Evolutionary conservation across 2,329 filamentous ascomycete species (phyloP).

Genomic region (Mycogone perniciosa): DNA sequence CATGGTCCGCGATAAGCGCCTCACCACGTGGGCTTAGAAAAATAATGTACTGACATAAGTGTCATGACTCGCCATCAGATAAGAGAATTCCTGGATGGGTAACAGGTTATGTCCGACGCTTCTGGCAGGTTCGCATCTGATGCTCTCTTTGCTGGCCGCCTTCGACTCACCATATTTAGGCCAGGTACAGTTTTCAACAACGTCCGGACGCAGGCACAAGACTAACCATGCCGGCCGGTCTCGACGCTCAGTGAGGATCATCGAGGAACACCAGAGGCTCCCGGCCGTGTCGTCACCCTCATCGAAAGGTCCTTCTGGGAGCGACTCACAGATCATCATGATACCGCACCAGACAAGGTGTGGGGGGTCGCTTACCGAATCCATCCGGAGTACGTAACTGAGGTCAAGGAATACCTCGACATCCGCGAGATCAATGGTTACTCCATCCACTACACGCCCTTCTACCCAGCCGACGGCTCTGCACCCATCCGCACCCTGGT

Average conservation of each 20-base stretch:
- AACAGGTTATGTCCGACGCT: constrained; percentile 85
- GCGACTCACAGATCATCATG: constrained; percentile 62
- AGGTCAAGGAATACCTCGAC: constrained; percentile 86
- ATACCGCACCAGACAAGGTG: constrained; percentile 57
- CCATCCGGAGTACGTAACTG: constrained; percentile 59
- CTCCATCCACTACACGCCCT: constrained; percentile 83
- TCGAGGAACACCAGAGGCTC: constrained; percentile 78
- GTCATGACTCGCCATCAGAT: constrained; percentile 46
- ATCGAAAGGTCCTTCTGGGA: constrained; percentile 83
- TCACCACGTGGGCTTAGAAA: not conserved
- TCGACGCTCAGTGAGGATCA: constrained; percentile 70
- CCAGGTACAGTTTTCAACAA: constrained; percentile 31
- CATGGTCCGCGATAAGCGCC: not conserved
- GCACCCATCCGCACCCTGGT: constrained; percentile 56
- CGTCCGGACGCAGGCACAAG: constrained; percentile 19
- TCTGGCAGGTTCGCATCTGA: constrained; percentile 78
- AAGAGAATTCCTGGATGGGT: constrained; percentile 83
- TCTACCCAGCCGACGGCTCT: constrained; percentile 48
- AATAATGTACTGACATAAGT: constrained; percentile 1
- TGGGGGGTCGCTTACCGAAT: constrained; percentile 96
- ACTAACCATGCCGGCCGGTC: not conserved
- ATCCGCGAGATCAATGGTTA: constrained; percentile 98
- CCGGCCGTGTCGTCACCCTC: constrained; percentile 87
- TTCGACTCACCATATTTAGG: constrained; percentile 18
- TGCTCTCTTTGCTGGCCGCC: not conserved